Evolutionary conservation across 495 filamentous ascomycete species (phyloP), one percentile per base, ranked within the genome.

Genomic region (Extremus antarcticus): DNA sequence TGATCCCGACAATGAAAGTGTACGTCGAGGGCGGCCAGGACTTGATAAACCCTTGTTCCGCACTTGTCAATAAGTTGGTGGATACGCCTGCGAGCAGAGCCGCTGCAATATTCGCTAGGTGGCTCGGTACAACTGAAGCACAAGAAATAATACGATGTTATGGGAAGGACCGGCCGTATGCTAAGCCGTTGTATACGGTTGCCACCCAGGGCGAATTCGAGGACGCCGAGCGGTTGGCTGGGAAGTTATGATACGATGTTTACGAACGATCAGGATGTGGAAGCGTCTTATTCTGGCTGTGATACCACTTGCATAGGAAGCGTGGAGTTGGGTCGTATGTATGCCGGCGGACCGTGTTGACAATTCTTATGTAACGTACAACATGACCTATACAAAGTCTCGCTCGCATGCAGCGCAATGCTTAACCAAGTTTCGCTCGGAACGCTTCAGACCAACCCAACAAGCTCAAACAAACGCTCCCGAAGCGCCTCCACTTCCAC

Each of bases 181-280:
- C n/a, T 3, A 40, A 15, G 49, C 17, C 25, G 29, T 25, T 51
- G 13, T 51, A 38, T 21, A 51, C 49, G n/a, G 25, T 45, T 43
- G 16, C 16, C 11, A n/a, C 3, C 4, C 8, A 71, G 35, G 19
- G 48, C 16, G 67, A 68, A 47, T 51, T 51, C 21, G n/a, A 19
- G 49, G 13, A 38, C 13, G 49, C 35, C 7, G 49, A 51, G 3
- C 8, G 49, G 23, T 23, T 51, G 29, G 16, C 20, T 8, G 49
- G 32, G 43, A 46, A 46, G 43, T n/a, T n/a, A n/a, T n/a, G n/a
- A n/a, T n/a, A n/a, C n/a, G n/a, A n/a, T n/a, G n/a, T n/a, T n/a
- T n/a, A n/a, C n/a, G n/a, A n/a, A n/a, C n/a, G n/a, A n/a, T n/a
- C n/a, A n/a, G n/a, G n/a, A n/a, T n/a, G n/a, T n/a, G n/a, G n/a